phyloP scores from a whole-genome alignment of 805 yeast genomes.

The Wickerhamiella allomyrinae region DNA sequence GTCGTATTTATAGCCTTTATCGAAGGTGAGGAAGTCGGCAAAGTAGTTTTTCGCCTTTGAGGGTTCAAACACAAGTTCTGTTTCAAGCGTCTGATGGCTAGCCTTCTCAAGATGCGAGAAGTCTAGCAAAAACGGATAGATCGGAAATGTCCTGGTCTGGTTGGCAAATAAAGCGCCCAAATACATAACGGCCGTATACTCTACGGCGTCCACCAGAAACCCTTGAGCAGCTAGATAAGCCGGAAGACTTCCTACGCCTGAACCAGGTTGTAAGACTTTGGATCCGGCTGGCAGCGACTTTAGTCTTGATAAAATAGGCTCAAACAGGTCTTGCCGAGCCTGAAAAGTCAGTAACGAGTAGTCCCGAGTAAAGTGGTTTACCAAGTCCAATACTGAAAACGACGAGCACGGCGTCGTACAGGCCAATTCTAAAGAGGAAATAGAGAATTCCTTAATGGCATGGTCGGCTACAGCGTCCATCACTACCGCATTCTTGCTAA shows the following conservation, averaged over 20 bases:
- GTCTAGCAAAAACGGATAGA: constrained; percentile 37
- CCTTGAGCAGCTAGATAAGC: constrained; percentile 36
- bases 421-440: constrained; percentile 33
- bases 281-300: constrained; percentile 7
- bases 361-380: constrained; percentile 69
- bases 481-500: constrained; percentile 35
- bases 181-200: constrained; percentile 64
- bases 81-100: constrained; percentile 32
- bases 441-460: constrained; percentile 26
- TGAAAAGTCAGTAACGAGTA: constrained; percentile 42
- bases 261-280: constrained; percentile 64
- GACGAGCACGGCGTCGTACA: constrained; percentile 23
- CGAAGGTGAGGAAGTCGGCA: constrained; percentile 53
- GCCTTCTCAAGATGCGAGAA: constrained; percentile 48
- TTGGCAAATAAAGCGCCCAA: constrained; percentile 29
- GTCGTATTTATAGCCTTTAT: constrained; percentile 25
- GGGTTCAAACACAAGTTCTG: constrained; percentile 6
- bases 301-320: constrained; percentile 35
- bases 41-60: constrained; percentile 18
- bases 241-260: constrained; percentile 72
- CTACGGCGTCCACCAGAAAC: constrained; percentile 52
- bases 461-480: constrained; percentile 32
- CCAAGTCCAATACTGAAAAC: constrained; percentile 25
- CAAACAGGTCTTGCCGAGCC: constrained; percentile 41
- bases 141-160: constrained; percentile 5